Percentiles rank a stretch among this genome's conserved stretches.
These are phyloP conservation scores for Trichomonas vaginalis DNA, from an alignment of 208 protist species.

Conservation along the genomic window DNA sequence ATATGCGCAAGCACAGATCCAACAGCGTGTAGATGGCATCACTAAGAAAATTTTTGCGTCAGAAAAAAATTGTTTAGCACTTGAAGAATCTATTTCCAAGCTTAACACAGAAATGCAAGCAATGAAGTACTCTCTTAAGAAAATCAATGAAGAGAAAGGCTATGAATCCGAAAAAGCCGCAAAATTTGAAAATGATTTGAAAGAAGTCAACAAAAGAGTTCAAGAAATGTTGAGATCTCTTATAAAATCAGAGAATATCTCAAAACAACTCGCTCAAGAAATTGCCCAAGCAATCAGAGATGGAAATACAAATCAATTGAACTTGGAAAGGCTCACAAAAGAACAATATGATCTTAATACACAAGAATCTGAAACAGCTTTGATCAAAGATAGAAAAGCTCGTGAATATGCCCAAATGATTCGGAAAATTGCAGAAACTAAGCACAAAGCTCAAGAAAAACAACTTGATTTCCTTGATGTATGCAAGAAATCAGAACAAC, in stretches of 20 bases:
- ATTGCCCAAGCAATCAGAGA: not conserved
- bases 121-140: not conserved
- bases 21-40: not conserved
- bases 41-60: not conserved
- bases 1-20: too few species aligned
- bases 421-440: not conserved
- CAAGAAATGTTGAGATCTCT: not conserved
- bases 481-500: not conserved
- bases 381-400: not conserved
- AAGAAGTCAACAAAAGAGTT: not conserved
- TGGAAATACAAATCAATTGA: not conserved
- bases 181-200: not conserved
- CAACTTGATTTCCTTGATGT: not conserved
- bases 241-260: not conserved
- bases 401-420: not conserved
- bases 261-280: not conserved
- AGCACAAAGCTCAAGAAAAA: not conserved
- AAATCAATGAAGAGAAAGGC: not conserved
- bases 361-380: not conserved
- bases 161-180: not conserved
- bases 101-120: not conserved
- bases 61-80: not conserved
- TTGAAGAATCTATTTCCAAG: not conserved
- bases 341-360: not conserved
- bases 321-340: not conserved